Percentiles rank a stretch among this genome's conserved stretches.
These are phyloP conservation scores for Letharia lupina DNA, from an alignment of 495 filamentous ascomycete species.

Conservation along the genomic window DNA sequence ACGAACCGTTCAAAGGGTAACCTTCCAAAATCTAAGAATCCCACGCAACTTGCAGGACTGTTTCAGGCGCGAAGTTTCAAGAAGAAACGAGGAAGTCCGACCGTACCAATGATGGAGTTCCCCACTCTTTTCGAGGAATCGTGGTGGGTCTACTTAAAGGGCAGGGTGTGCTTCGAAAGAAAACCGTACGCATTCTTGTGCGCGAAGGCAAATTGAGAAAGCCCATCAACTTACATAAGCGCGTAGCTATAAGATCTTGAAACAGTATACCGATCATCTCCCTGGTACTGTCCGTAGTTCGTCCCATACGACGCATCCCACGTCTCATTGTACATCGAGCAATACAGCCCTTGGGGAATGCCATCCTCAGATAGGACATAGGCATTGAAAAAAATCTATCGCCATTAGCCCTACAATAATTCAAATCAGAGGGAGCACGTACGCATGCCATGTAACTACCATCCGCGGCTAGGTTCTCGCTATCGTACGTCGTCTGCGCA, in stretches of 20 bases:
- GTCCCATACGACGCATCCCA: slow-evolving; percentile 23
- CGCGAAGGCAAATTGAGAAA: background rate
- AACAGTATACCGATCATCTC: slow-evolving; percentile 10
- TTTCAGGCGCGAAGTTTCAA: background rate
- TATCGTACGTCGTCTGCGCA: slow-evolving; percentile 34
- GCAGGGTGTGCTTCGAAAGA: background rate
- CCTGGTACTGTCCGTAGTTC: slow-evolving; percentile 21
- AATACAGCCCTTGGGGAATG: slow-evolving; percentile 25
- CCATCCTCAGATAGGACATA: slow-evolving; percentile 38
- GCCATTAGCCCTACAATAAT: background rate
- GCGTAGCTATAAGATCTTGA: slow-evolving; percentile 11
- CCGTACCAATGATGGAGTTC: background rate
- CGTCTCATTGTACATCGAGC: slow-evolving; percentile 23
- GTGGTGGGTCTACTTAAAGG: background rate
- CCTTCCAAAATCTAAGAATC: too few species aligned
- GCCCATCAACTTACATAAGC: background rate
- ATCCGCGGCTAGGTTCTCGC: slow-evolving; percentile 24
- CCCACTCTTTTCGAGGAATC: background rate
- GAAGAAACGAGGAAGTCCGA: background rate
- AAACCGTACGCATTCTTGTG: too few species aligned
- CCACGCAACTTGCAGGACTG: too few species aligned
- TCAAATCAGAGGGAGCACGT: background rate
- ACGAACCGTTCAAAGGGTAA: too few species aligned
- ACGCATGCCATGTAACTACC: slow-evolving; percentile 25
- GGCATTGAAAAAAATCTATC: slow-evolving; percentile 38